Base-by-base conservation (phyloP, 2,329 filamentous ascomycete species). In the Orbilia brochopaga region DNA sequence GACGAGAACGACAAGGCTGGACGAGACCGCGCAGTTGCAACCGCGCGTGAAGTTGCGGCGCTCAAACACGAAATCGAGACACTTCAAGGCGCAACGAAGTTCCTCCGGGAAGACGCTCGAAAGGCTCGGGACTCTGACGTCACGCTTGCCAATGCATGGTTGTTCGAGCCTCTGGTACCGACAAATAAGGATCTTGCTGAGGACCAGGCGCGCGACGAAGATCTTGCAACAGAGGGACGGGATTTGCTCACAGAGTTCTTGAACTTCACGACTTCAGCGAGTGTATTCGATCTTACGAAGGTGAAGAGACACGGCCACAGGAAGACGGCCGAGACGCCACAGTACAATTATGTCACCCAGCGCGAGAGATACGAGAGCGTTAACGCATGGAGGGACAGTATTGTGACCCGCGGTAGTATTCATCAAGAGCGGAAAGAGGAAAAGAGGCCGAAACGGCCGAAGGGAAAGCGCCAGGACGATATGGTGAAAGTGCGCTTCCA, bases 41-140 rank as follows among this genome's bases (percentile, higher is more conserved):
- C 87, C 0, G 87, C 87, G 27, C 85, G 87, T 59, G 89, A 93
- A 79, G 87, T 92, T 80, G 88, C 92, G 74, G 82, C 82, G 8
- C 85, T 92, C 75, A 87, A 88, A 78, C 83, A 84, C 75, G 88
- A 93, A 69, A 87, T 92, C 76, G 83, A 83, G 62, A 83, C 82
- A 75, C 79, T 89, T 63, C 84, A 90, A 77, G 84, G 85, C 1
- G 87, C 88, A 0, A 85, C 90, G 51, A 83, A 87, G 10, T 89
- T 87, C 78, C 82, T 91, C 30, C 83, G 87, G 24, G 85, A 88
- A 74, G 88, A 90, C 76, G 90, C 86, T 78, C 50, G 72, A 17
- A 69, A 73, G 30, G 73, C 76, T n/a, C 82, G 83, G 46, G 84
- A 86, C 2, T 85, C 87, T 0, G 83, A 88, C 17, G 79, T 85